Conservation (phyloP, 2,329 filamentous ascomycete species). For the Rhinocladiella similis region DNA sequence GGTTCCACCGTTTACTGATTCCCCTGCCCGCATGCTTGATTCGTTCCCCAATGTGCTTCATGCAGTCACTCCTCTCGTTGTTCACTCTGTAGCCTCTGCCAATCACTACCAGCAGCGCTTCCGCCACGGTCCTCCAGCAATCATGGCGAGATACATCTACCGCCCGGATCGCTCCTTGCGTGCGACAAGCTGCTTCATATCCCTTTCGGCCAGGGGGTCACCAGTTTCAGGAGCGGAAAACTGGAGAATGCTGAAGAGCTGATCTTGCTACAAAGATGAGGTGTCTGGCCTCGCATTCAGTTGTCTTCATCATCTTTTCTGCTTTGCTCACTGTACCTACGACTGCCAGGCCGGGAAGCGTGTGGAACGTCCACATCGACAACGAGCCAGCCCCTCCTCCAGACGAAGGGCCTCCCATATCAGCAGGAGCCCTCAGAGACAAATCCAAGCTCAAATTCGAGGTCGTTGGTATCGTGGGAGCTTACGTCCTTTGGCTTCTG, state of each 20-base stretch:
- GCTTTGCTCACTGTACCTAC: constrained; percentile 8
- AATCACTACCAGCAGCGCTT: constrained; percentile 20
- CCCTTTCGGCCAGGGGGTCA: constrained; percentile 21
- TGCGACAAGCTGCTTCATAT: constrained; percentile 26
- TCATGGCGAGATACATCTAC: constrained; percentile 28
- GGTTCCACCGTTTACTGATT: neutral
- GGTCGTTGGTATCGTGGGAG: constrained; percentile 78
- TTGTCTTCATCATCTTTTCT: constrained; percentile 14
- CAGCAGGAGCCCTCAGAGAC: constrained; percentile 61
- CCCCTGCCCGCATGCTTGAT: constrained; percentile 12
- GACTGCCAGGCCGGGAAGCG: constrained; percentile 18
- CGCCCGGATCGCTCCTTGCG: constrained; percentile 23
- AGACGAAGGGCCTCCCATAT: constrained; percentile 61
- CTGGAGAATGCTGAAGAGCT: constrained; percentile 16
- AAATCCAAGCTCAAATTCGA: constrained; percentile 71
- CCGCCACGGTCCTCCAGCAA: constrained; percentile 11
- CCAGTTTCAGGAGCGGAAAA: constrained; percentile 24
- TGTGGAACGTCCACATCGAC: constrained; percentile 48
- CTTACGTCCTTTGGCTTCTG: constrained; percentile 76
- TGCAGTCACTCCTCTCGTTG: constrained; percentile 13
- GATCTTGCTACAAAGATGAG: constrained; percentile 29
- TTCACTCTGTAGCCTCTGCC: constrained; percentile 3
- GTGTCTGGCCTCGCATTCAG: constrained; percentile 4
- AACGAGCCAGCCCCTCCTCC: constrained; percentile 59
- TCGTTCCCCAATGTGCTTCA: constrained; percentile 21